These are phyloP conservation scores for Calonectria leucothoes DNA, from an alignment of 2,329 filamentous ascomycete species.

Conservation along the genomic window DNA sequence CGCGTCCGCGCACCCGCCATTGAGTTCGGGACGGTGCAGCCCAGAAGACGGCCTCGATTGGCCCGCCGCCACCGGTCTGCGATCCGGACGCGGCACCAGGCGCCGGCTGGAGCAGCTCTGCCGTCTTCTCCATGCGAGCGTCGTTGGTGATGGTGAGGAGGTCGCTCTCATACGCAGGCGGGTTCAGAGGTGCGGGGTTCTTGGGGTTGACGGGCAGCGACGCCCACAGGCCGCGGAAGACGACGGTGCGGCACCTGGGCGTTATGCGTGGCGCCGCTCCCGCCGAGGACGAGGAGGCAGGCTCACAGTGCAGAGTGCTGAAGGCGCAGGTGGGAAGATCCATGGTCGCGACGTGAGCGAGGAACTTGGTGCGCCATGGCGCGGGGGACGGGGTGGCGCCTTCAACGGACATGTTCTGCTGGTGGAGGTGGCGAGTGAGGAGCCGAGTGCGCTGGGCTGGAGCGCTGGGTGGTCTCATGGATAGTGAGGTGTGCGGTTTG, in stretches of 20 bases:
- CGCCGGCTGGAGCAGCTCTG: constrained; percentile 68
- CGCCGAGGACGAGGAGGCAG: constrained; percentile 53
- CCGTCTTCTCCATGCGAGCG: constrained; percentile 84
- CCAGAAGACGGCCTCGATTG: constrained; percentile 90
- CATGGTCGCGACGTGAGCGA: constrained; percentile 62
- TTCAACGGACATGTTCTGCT: constrained; percentile 39
- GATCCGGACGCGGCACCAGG: constrained; percentile 30
- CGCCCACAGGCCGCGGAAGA: constrained; percentile 88
- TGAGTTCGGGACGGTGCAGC: constrained; percentile 76
- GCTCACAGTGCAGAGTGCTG: constrained; percentile 58
- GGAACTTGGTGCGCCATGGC: constrained; percentile 65
- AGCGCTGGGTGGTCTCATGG: constrained; percentile 32
- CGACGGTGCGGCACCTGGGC: constrained; percentile 79
- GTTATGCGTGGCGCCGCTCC: constrained; percentile 51
- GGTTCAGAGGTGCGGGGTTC: constrained; percentile 80
- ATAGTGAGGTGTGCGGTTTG: neutral
- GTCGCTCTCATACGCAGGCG: constrained; percentile 77
- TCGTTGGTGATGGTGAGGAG: constrained; percentile 89
- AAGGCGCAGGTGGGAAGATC: constrained; percentile 62
- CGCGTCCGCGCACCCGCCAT: constrained; percentile 85
- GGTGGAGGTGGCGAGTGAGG: constrained; percentile 43
- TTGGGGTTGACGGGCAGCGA: constrained; percentile 77
- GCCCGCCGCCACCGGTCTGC: constrained; percentile 70
- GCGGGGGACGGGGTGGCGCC: constrained; percentile 47
- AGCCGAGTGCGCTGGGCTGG: constrained; percentile 41